phyloP scores from a whole-genome alignment of 345 rosid genomes.

The Lepidium aucheri region DNA sequence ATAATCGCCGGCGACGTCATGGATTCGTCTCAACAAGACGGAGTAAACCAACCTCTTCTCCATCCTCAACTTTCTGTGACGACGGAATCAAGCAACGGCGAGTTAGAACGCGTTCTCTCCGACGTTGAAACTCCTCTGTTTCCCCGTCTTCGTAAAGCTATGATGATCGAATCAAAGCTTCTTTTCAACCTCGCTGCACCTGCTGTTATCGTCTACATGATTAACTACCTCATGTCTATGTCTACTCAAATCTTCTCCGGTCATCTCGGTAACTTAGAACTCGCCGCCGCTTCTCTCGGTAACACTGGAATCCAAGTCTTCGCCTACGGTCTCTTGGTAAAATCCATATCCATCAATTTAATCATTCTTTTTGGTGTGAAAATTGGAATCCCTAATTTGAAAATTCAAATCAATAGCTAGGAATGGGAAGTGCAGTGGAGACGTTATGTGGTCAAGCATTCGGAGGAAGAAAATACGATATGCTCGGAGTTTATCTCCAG shows the following conservation, averaged over 20 bases:
- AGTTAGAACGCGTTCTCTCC: slow-evolving; percentile 19
- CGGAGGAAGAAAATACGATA: slow-evolving; percentile 43
- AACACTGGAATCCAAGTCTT: slow-evolving; percentile 53
- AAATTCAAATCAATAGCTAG: slow-evolving; percentile 18
- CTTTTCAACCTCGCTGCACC: slow-evolving; percentile 48
- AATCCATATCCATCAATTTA: too few species aligned
- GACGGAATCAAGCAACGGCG: slow-evolving; percentile 6
- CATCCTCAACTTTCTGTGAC: background rate
- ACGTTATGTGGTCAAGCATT: slow-evolving; percentile 69
- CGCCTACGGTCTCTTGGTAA: slow-evolving; percentile 31
- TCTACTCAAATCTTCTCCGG: slow-evolving; percentile 53
- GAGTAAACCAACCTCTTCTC: background rate
- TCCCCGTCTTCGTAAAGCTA: slow-evolving; percentile 12
- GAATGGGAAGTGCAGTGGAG: slow-evolving; percentile 73
- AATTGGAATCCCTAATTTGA: too few species aligned
- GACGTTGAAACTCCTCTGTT: slow-evolving; percentile 18
- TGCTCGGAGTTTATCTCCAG: slow-evolving; percentile 58
- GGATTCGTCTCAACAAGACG: slow-evolving; percentile 7
- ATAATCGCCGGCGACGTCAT: background rate
- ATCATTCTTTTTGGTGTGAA: too few species aligned
- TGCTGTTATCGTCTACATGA: slow-evolving; percentile 46
- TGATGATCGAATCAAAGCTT: slow-evolving; percentile 26
- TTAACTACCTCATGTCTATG: slow-evolving; percentile 50
- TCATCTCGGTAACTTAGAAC: slow-evolving; percentile 57
- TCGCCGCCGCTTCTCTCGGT: slow-evolving; percentile 59